phyloP scores from a whole-genome alignment of 2,329 filamentous ascomycete species.

The Graphilbum sp. region DNA sequence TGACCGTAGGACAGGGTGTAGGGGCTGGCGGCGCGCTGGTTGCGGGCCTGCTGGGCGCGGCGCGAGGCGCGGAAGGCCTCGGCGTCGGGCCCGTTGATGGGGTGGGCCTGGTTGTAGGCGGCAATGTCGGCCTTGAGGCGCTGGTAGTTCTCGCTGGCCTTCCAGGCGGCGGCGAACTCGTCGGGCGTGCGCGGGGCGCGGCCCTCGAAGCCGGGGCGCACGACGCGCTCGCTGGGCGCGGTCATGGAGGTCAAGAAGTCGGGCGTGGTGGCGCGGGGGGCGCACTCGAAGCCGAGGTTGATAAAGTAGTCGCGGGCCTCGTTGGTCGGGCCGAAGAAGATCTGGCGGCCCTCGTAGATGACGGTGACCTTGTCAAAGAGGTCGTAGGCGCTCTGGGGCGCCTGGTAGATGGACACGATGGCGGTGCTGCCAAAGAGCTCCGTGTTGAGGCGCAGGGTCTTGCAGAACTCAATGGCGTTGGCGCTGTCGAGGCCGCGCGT shows the following conservation, averaged over 20 bases:
- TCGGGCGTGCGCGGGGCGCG: constrained; percentile 42
- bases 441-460: constrained; percentile 49
- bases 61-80: constrained; percentile 38
- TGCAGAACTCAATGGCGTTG: constrained; percentile 61
- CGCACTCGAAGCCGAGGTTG: constrained; percentile 50
- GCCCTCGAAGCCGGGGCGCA: constrained; percentile 38
- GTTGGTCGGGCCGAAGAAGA: constrained; percentile 44
- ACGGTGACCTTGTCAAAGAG: constrained; percentile 43
- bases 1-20: constrained; percentile 65
- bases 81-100: constrained; percentile 38
- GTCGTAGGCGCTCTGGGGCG: constrained; percentile 48
- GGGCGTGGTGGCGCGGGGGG: constrained; percentile 48
- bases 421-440: constrained; percentile 51
- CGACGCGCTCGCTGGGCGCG: constrained; percentile 36
- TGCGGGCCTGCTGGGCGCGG: constrained; percentile 37
- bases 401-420: constrained; percentile 59
- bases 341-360: constrained; percentile 43
- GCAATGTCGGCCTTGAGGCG: constrained; percentile 37
- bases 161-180: constrained; percentile 44
- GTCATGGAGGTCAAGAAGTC: constrained; percentile 62
- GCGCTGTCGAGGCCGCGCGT: constrained; percentile 60
- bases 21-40: constrained; percentile 52
- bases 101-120: constrained; percentile 34
- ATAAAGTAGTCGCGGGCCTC: constrained; percentile 49
- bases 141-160: constrained; percentile 32